A percentile compares a stretch with the other conserved stretches of the same genome.
These are phyloP conservation scores for Torulaspora globosa DNA, from an alignment of 1,139 yeast species.

Conservation along the genomic window DNA sequence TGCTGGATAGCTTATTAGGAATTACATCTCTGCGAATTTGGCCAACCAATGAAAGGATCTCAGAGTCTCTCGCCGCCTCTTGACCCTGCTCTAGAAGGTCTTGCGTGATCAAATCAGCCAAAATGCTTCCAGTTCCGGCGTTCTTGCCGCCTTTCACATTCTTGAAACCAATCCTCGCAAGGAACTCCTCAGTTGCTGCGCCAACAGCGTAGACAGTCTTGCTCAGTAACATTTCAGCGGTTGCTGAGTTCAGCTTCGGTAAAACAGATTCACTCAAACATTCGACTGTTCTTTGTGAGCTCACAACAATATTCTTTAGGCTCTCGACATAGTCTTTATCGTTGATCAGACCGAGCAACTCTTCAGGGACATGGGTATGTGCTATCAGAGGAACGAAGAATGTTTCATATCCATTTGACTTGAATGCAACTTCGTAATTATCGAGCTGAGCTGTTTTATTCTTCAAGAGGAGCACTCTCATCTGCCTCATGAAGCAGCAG, in stretches of 20 bases:
- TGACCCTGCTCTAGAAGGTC: slow-evolving; percentile 36
- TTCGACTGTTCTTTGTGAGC: slow-evolving; percentile 91
- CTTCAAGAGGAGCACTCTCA: slow-evolving; percentile 48
- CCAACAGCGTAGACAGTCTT: slow-evolving; percentile 84
- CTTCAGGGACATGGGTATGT: slow-evolving; percentile 52
- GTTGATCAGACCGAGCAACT: slow-evolving; percentile 43
- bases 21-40: slow-evolving; percentile 77
- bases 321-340: slow-evolving; percentile 42
- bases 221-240: slow-evolving; percentile 35
- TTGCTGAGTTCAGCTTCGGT: slow-evolving; percentile 19
- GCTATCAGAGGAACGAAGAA: slow-evolving; percentile 65
- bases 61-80: slow-evolving; percentile 18
- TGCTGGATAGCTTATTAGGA: slow-evolving; percentile 52
- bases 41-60: slow-evolving; percentile 77
- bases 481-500: not conserved
- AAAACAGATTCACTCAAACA: slow-evolving; percentile 51
- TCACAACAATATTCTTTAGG: slow-evolving; percentile 61
- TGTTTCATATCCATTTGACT: slow-evolving; percentile 40
- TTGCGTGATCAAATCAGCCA: slow-evolving; percentile 60
- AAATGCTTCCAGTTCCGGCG: slow-evolving; percentile 76
- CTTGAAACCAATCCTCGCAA: slow-evolving; percentile 58
- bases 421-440: slow-evolving; percentile 50
- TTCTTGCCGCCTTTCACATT: slow-evolving; percentile 66
- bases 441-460: slow-evolving; percentile 65
- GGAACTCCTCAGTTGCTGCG: slow-evolving; percentile 73